Evolutionary conservation across 2,329 filamentous ascomycete genomes (phyloP), one percentile per base, ranked within the genome.

Genomic region (Claviceps pazoutovae): DNA sequence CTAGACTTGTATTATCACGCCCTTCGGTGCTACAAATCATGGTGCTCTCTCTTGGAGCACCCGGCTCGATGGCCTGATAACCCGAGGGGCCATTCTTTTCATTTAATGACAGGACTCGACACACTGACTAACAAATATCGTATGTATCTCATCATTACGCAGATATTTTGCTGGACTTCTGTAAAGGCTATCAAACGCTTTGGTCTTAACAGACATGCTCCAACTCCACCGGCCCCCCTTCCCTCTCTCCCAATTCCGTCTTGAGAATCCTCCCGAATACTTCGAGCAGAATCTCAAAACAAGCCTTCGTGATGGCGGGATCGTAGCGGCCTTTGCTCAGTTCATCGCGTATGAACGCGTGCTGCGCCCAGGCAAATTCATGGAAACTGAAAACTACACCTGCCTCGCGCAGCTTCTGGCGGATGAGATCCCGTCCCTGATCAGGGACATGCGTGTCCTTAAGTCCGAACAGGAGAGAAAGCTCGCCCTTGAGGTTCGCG

Each of bases 291-390:
- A 96, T 84, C 73, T 95, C 87, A 64, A 95, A 95, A 71, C 90
- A 95, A 38, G 91, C 79, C 63, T 89, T 91, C 4, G 83, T 82
- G 53, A 96, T 76, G 19, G 86, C 88, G 1, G 90, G 87, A 64
- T 96, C 90, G 62, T 95, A 96, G 26, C 90, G 77, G n/a, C 89
- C 90, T 70, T 95, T 95, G 67, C 85, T 89, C 54, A 93, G 73
- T 71, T 96, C 90, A 62, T 96, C 90, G 17, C 90, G 78, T 65
- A 96, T 94, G 64, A 96, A 96, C 5, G 90, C 90, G 71, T 95
- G 90, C 68, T 95, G 90, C 3, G 90, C 89, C 81, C 88, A 91
- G n/a, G 88, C 86, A 57, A 86, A 82, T 70, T 96, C 90, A 68
- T 93, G 88, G 65, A 88, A 95, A 62, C 80, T 84, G 61, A 91